Conservation (phyloP, 2,329 filamentous ascomycete genomes). For the Monosporascus sp. region DNA sequence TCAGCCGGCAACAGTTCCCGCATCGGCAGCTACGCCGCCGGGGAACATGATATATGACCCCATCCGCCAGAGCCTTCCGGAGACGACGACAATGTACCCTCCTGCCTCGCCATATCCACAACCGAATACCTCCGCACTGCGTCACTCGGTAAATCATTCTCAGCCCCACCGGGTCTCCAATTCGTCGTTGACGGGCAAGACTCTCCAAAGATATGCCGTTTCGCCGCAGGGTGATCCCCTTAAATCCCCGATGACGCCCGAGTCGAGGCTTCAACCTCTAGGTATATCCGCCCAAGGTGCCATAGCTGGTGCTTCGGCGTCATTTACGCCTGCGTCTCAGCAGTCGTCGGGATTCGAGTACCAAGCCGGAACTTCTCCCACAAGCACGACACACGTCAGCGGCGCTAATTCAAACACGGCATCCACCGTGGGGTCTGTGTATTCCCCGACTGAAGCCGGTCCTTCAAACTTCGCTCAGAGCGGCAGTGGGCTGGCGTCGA, state of each 20-base stretch:
- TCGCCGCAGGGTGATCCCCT: constrained; percentile 24
- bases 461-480: constrained; percentile 25
- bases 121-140: constrained; percentile 41
- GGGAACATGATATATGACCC: constrained; percentile 58
- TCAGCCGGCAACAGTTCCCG: constrained; percentile 16
- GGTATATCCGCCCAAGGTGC: constrained; percentile 20
- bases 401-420: constrained; percentile 3
- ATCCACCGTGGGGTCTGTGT: constrained; percentile 5
- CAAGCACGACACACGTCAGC: constrained; percentile 34
- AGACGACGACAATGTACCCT: constrained; percentile 42
- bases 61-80: constrained; percentile 50
- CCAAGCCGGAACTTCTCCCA: constrained; percentile 33
- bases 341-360: constrained; percentile 38
- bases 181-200: constrained; percentile 16
- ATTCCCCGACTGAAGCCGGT: constrained; percentile 12
- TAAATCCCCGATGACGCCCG: constrained; percentile 26
- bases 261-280: constrained; percentile 20
- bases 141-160: constrained; percentile 33
- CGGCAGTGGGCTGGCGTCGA: constrained; percentile 24
- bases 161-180: constrained; percentile 17
- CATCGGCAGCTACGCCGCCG: constrained; percentile 43
- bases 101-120: constrained; percentile 41
- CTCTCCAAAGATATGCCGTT: constrained; percentile 20
- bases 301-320: constrained; percentile 14
- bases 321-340: constrained; percentile 38